Conservation (phyloP, 2,329 filamentous ascomycete genomes). For the Diaporthe sp. region DNA sequence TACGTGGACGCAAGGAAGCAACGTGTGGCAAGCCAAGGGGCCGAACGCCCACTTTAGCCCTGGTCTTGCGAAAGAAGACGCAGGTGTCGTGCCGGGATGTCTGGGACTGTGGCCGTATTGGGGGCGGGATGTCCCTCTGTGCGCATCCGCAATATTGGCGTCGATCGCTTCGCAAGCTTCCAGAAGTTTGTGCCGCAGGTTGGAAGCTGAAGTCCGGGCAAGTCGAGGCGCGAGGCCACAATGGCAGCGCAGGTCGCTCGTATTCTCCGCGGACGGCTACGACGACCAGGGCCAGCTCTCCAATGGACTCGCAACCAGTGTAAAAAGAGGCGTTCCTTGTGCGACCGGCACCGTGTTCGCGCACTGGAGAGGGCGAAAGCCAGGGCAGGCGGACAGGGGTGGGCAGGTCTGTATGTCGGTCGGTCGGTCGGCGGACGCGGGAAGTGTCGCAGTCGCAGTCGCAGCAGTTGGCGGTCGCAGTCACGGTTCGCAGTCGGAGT, state of each 20-base stretch:
- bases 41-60: constrained; percentile 27
- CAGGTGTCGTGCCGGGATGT: constrained; percentile 30
- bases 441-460: constrained; percentile 29
- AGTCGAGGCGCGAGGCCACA: constrained; percentile 40
- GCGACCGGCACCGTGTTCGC: constrained; percentile 45
- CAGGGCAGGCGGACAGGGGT: constrained; percentile 31
- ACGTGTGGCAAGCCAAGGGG: constrained; percentile 40
- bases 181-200: constrained; percentile 34
- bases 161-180: constrained; percentile 35
- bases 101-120: constrained; percentile 38
- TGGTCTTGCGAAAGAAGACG: constrained; percentile 29
- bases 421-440: constrained; percentile 32
- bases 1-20: constrained; percentile 27
- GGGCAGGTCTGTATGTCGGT: constrained; percentile 26
- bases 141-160: constrained; percentile 38
- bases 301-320: constrained; percentile 50
- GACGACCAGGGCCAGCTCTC: constrained; percentile 42
- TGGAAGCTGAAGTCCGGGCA: constrained; percentile 34
- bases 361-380: constrained; percentile 35
- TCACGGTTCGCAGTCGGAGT: constrained; percentile 18
- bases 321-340: constrained; percentile 49
- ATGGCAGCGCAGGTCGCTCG: constrained; percentile 48
- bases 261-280: constrained; percentile 47
- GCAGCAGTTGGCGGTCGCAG: too few species aligned
- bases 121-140: constrained; percentile 34